Conservation (phyloP, 208 protist species). For the Kentomonas sorsogonicus region DNA sequence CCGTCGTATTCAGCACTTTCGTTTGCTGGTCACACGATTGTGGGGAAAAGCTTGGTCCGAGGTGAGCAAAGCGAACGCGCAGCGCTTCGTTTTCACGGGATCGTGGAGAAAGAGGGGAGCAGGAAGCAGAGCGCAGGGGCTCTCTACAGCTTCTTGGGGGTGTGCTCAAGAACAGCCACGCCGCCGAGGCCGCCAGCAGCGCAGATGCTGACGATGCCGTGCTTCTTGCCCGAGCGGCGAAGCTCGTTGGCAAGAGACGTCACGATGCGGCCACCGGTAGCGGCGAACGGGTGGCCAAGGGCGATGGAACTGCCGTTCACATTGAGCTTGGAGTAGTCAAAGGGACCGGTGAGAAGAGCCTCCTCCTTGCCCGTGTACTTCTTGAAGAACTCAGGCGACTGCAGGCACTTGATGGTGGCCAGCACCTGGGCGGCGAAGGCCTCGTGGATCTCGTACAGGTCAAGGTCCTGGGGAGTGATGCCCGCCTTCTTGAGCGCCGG, state of each 20-base stretch:
- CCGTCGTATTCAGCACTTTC: no score
- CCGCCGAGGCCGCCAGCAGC: constrained; percentile 80
- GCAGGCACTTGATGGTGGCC: constrained; percentile 62
- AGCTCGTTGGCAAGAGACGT: constrained; percentile 75
- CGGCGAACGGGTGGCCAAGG: constrained; percentile 85
- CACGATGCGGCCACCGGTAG: constrained; percentile 78
- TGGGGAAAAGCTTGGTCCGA: no score
- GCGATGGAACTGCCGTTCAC: constrained; percentile 76
- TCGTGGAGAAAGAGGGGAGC: no score
- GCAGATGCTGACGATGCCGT: constrained; percentile 84
- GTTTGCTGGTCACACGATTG: no score
- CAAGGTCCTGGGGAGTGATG: constrained; percentile 69
- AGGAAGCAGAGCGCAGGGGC: no score
- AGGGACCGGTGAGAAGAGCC: constrained; percentile 31
- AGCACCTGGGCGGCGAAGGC: constrained; percentile 87
- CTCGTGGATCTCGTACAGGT: constrained; percentile 87
- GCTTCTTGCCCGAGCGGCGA: constrained; percentile 62
- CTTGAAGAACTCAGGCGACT: constrained; percentile 69
- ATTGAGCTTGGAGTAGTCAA: constrained; percentile 75
- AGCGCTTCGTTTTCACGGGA: no score
- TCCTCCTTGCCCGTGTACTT: constrained; percentile 27
- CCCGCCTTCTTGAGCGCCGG: constrained; percentile 59
- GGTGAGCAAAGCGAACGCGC: no score
- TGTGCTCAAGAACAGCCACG: constrained; percentile 69
- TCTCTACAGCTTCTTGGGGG: constrained; percentile 36